Evolutionary conservation across 2,329 filamentous ascomycete genomes (phyloP), one percentile per base, ranked within the genome.

Genomic region (Zymoseptoria crescenta): DNA sequence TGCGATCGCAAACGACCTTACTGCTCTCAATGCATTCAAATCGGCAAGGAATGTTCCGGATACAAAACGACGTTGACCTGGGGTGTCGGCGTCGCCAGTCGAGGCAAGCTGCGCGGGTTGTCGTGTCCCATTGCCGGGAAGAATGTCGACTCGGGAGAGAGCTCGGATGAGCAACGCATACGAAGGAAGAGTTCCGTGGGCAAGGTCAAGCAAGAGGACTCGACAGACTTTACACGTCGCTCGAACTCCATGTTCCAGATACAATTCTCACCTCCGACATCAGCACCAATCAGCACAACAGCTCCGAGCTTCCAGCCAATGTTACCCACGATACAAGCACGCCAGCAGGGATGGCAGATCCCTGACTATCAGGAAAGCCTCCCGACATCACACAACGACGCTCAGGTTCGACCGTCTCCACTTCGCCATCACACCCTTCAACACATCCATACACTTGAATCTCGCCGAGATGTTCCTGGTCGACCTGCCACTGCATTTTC

Each of bases 41-140:
- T 91, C 64, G 92, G 91, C 65, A 91, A 91, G 73, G 91, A 96
- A 72, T 97, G 93, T 77, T 91, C 90, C 28, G 93, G 93, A 60
- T 97, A 97, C 80, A 95, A 95, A 78, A 97, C 93, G 16, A 92
- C 93, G 68, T 81, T 97, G 75, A 97, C 93, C 52, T 97, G 93
- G 93, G 91, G 91, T 49, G 90, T 96, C 53, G 93, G 93, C 55
- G 93, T 97, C 60, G 93, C 93, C 58, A 96, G 92, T 76, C 87
- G 93, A 70, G 93, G 93, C 72, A 97, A 97, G 79, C 85, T 97
- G 64, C 85, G 93, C 62, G 93, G 93, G 48, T 80, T 96, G 66
- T 92, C 92, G 58, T 79, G 96, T 59, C 85, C 85, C 8, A 76
- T 87, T 55, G 79, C 80, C 48, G 80, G 79, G 56, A 74, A 75